These are phyloP conservation scores for Rusavskia elegans DNA, from an alignment of 495 filamentous ascomycete genomes.

Conservation along the genomic window DNA sequence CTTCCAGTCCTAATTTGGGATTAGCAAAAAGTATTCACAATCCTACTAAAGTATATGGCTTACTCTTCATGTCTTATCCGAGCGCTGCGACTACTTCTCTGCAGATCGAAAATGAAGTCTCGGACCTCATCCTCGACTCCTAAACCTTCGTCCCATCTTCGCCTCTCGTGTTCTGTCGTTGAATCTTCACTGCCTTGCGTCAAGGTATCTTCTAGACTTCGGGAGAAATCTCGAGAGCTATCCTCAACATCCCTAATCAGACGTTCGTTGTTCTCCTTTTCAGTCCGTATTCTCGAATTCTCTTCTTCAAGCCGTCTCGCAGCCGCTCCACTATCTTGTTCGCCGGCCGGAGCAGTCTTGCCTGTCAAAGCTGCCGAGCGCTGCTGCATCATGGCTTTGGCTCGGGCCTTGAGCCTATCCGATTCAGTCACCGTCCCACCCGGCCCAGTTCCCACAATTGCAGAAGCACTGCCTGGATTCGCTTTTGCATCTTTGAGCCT, in stretches of 20 bases:
- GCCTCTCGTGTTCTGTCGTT: conserved; percentile 69
- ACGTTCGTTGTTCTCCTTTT: conserved; percentile 82
- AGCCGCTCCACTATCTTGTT: conserved; percentile 59
- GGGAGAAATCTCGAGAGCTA: conserved; percentile 78
- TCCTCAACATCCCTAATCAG: conserved; percentile 97
- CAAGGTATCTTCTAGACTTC: conserved; percentile 67
- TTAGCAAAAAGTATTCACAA: not conserved
- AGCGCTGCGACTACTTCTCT: conserved; percentile 63
- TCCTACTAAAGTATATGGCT: conserved; percentile 8
- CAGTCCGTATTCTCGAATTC: conserved; percentile 58
- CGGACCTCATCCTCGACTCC: conserved; percentile 93
- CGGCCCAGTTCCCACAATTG: conserved; percentile 84
- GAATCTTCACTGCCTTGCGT: conserved; percentile 61
- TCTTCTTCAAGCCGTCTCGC: conserved; percentile 76
- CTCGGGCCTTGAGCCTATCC: conserved; percentile 84
- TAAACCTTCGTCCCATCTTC: conserved; percentile 91
- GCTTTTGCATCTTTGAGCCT: conserved; percentile 84
- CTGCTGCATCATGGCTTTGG: conserved; percentile 97
- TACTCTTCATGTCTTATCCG: conserved; percentile 62
- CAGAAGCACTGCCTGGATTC: conserved; percentile 65
- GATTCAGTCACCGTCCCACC: conserved; percentile 85
- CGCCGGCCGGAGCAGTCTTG: conserved; percentile 43
- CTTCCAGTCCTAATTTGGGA: conserved; percentile 3
- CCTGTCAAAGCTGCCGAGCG: conserved; percentile 85
- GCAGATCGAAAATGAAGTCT: conserved; percentile 94